phyloP scores from a whole-genome alignment of 768 basidiomycete species.

The Nidula microcarpa region DNA sequence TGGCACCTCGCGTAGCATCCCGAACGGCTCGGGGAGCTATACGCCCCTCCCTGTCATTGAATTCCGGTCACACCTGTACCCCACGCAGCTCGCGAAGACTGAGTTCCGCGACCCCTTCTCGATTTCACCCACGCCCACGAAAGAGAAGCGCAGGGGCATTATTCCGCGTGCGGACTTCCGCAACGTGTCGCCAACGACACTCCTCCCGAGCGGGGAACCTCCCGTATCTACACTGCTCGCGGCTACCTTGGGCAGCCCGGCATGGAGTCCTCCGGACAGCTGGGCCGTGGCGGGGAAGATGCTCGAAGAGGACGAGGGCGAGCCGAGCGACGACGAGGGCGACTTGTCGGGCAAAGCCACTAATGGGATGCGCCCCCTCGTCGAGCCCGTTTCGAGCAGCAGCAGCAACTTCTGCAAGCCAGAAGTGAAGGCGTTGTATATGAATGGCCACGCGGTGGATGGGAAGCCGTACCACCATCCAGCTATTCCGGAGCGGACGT shows the following conservation, averaged over 20 bases:
- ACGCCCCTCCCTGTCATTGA: neutral
- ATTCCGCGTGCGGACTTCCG: constrained; percentile 20
- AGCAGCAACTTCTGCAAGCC: no score
- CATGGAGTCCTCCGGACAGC: constrained; percentile 73
- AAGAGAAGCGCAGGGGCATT: constrained; percentile 15
- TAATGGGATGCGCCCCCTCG: no score
- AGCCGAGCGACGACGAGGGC: constrained; percentile 21
- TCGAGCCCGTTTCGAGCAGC: no score
- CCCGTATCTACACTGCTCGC: neutral
- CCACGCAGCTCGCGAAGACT: constrained; percentile 21
- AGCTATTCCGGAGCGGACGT: no score
- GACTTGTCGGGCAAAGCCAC: no score
- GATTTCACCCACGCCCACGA: constrained; percentile 32
- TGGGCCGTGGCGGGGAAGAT: constrained; percentile 57
- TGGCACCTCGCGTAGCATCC: no score
- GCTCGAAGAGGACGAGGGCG: constrained; percentile 15
- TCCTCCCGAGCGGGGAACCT: constrained; percentile 5
- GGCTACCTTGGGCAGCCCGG: constrained; percentile 17
- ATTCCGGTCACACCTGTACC: constrained; percentile 10
- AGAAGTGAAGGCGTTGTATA: no score
- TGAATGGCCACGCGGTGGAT: no score
- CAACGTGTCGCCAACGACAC: constrained; percentile 54
- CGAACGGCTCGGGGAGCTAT: no score
- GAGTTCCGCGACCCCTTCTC: constrained; percentile 13
- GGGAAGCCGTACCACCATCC: no score